Percentiles rank a stretch among this genome's conserved stretches.
These are phyloP conservation scores for Syncephalastrum contaminatum DNA, from an alignment of 371 early-diverging fungal species.

Conservation along the genomic window DNA sequence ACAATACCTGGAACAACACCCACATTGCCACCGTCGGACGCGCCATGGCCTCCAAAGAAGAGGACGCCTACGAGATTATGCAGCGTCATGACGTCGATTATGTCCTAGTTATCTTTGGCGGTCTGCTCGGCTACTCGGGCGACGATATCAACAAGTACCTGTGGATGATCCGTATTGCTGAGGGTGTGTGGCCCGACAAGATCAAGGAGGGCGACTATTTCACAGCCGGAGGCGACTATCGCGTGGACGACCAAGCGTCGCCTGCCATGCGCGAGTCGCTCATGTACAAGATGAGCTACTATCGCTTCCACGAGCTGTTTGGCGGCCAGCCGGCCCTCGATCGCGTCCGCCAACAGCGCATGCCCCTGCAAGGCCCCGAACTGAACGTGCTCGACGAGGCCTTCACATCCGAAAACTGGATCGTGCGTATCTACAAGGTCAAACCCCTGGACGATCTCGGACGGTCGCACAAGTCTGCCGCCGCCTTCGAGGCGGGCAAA, in stretches of 20 bases:
- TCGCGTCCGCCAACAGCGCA: conserved; percentile 81
- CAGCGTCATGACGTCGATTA: conserved; percentile 94
- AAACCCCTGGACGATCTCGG: conserved; percentile 93
- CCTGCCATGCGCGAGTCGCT: conserved; percentile 87
- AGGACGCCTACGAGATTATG: conserved; percentile 88
- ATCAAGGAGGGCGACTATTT: conserved; percentile 89
- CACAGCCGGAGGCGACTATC: conserved; percentile 87
- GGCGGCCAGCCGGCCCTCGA: conserved; percentile 78
- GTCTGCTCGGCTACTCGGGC: conserved; percentile 94
- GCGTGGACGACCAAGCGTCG: conserved; percentile 89
- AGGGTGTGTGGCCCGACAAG: conserved; percentile 95
- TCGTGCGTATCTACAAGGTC: conserved; percentile 97
- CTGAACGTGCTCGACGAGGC: conserved; percentile 90
- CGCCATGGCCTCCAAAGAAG: conserved; percentile 91
- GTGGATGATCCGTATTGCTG: conserved; percentile 99
- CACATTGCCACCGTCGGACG: conserved; percentile 99
- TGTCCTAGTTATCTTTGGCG: conserved; percentile 96
- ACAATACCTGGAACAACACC: conserved; percentile 99
- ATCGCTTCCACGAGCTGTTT: conserved; percentile 88
- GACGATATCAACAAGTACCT: conserved; percentile 99
- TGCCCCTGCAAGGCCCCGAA: conserved; percentile 78
- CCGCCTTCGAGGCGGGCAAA: conserved; percentile 59
- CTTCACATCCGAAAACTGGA: conserved; percentile 88
- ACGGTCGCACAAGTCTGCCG: conserved; percentile 70
- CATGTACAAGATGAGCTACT: conserved; percentile 97